A percentile compares a stretch with the other conserved stretches of the same genome.
These are phyloP conservation scores for Dothistroma pini DNA, from an alignment of 2,329 filamentous ascomycete species.

Conservation along the genomic window DNA sequence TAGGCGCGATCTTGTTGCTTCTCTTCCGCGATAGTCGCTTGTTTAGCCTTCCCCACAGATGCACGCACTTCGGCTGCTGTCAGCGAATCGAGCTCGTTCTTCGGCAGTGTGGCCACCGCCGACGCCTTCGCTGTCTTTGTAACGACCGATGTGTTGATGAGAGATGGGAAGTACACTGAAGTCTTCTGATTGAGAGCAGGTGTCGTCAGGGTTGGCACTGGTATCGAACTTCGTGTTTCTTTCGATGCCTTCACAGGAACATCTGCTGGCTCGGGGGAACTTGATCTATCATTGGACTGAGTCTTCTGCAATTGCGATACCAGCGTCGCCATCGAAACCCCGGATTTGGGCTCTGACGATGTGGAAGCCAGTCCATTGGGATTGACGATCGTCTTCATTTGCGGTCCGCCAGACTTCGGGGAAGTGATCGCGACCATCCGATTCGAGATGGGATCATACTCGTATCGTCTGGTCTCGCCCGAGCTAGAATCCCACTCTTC, in stretches of 20 bases:
- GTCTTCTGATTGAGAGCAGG: slow-evolving; percentile 13
- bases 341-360: not conserved
- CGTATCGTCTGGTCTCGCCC: slow-evolving; percentile 27
- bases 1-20: slow-evolving; percentile 7
- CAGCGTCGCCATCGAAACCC: slow-evolving; percentile 9
- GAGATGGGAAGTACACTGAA: slow-evolving; percentile 26
- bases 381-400: not conserved
- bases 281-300: not conserved
- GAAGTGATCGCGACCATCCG: slow-evolving; percentile 34
- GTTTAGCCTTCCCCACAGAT: slow-evolving; percentile 38
- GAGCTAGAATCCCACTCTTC: slow-evolving; percentile 34
- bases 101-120: slow-evolving; percentile 34
- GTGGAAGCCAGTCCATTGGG: too few relatives aligned
- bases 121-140: slow-evolving; percentile 17
- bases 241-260: slow-evolving; percentile 18
- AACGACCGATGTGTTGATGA: slow-evolving; percentile 24
- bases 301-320: not conserved
- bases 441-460: slow-evolving; percentile 39
- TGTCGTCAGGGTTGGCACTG: slow-evolving; percentile 20
- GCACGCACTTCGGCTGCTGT: slow-evolving; percentile 43
- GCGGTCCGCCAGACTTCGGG: slow-evolving; percentile 8
- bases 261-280: slow-evolving; percentile 5
- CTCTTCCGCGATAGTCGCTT: slow-evolving; percentile 5
- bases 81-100: slow-evolving; percentile 41
- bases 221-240: slow-evolving; percentile 15